A percentile compares a stretch with the other conserved stretches of the same genome.
phyloP scores from a whole-genome alignment of 371 early-diverging fungal species.

The Mucor indicus region DNA sequence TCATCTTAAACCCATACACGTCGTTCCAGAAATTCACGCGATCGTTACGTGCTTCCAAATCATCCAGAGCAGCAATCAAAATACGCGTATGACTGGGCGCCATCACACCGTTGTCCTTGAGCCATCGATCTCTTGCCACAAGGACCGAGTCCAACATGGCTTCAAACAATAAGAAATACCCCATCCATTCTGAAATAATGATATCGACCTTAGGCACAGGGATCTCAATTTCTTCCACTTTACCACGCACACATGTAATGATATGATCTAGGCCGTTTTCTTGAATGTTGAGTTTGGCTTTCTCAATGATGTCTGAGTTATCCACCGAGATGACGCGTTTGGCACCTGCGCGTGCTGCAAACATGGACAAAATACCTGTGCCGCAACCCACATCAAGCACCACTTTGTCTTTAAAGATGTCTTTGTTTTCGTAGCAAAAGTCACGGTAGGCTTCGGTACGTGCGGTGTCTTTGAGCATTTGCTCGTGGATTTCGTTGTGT shows the following conservation, averaged over 20 bases:
- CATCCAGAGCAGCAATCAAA: constrained; percentile 73
- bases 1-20: constrained; percentile 88
- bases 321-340: constrained; percentile 78
- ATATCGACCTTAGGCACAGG: constrained; percentile 83
- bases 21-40: constrained; percentile 83
- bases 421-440: constrained; percentile 79
- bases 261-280: constrained; percentile 76
- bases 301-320: constrained; percentile 82
- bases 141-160: constrained; percentile 89
- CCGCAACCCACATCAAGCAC: constrained; percentile 28
- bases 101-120: constrained; percentile 66
- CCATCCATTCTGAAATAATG: constrained; percentile 93
- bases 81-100: constrained; percentile 81
- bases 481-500: constrained; percentile 66
- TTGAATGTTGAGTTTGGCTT: constrained; percentile 73
- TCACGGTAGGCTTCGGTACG: constrained; percentile 81
- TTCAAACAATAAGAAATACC: constrained; percentile 85
- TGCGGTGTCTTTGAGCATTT: constrained; percentile 74
- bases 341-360: constrained; percentile 23
- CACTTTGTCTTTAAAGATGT: constrained; percentile 80
- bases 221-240: constrained; percentile 80
- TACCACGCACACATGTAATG: constrained; percentile 72
- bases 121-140: constrained; percentile 78
- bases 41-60: constrained; percentile 75
- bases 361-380: constrained; percentile 16